Percentiles rank a stretch among this genome's conserved stretches.
Evolutionary conservation across 768 basidiomycete genomes (phyloP).

Genomic region (Cystofilobasidium ferigula): DNA sequence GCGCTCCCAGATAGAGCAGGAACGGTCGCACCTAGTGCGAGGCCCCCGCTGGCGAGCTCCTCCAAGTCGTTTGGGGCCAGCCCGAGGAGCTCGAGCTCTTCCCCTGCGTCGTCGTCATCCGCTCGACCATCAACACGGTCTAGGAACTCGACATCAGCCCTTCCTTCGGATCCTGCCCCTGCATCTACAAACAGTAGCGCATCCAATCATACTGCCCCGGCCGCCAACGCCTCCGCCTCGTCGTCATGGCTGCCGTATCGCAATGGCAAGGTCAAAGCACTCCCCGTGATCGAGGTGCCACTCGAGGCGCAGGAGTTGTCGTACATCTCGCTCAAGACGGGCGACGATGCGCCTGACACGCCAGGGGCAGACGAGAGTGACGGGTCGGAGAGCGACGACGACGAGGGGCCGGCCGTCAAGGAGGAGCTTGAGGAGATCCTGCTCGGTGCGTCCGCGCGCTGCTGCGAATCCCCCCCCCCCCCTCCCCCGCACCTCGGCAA

Average conservation of each 20-base stretch:
- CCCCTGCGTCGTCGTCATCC: background rate
- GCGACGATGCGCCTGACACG: background rate
- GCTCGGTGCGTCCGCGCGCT: constrained; percentile 47
- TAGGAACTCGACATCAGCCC: background rate
- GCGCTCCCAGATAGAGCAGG: too few relatives aligned
- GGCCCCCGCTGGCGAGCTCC: background rate
- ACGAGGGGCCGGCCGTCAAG: constrained; percentile 40
- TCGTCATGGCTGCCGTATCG: constrained; percentile 2
- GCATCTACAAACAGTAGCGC: background rate
- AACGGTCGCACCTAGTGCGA: constrained; percentile 8
- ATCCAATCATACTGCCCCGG: background rate
- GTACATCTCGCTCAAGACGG: constrained; percentile 5
- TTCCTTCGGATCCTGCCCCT: background rate
- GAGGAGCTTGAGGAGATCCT: constrained; percentile 64
- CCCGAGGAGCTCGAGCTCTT: background rate
- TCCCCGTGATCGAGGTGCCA: background rate
- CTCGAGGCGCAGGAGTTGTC: background rate
- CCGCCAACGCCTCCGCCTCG: background rate
- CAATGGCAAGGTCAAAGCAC: background rate
- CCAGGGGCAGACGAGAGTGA: background rate
- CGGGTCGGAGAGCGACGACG: background rate
- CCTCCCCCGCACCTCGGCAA: background rate
- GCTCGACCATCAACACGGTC: background rate
- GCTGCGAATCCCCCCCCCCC: too few relatives aligned
- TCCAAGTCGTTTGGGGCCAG: background rate